These are phyloP conservation scores for Albifimbria verrucaria DNA, from an alignment of 2,329 filamentous ascomycete genomes.

Conservation along the genomic window DNA sequence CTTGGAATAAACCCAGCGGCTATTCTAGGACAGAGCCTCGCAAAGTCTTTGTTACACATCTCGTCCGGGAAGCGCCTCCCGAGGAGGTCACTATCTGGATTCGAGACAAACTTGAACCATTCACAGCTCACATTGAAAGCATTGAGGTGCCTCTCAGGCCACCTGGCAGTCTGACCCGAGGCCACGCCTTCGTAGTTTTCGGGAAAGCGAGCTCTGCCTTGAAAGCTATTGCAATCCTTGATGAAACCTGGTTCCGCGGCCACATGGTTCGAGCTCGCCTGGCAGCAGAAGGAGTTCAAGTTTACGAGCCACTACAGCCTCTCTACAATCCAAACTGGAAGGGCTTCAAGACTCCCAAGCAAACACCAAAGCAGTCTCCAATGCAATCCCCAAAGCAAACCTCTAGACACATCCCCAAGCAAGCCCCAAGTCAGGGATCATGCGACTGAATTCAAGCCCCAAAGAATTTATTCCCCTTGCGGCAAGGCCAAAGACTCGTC, in stretches of 20 bases:
- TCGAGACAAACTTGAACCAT: conserved; percentile 16
- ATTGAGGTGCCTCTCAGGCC: conserved; percentile 22
- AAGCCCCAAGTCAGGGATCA: too few species aligned
- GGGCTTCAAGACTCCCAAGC: too few species aligned
- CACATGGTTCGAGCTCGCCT: conserved; percentile 19
- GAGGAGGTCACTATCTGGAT: conserved; percentile 25
- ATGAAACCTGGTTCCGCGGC: conserved; percentile 21
- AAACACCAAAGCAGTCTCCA: too few species aligned
- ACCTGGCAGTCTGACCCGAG: conserved; percentile 18
- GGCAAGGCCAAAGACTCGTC: neutral
- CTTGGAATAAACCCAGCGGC: conserved; percentile 6
- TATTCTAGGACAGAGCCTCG: conserved; percentile 11
- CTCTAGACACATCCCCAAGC: too few species aligned
- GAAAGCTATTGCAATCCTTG: conserved; percentile 19
- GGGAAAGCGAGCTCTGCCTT: conserved; percentile 15
- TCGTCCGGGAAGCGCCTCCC: conserved; percentile 16
- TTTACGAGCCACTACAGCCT: conserved; percentile 1
- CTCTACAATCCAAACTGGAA: too few species aligned
- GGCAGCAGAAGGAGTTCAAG: conserved; percentile 13
- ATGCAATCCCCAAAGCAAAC: too few species aligned
- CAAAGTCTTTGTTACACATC: conserved; percentile 22
- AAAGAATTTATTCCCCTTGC: neutral
- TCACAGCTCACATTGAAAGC: conserved; percentile 13
- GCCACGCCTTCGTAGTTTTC: conserved; percentile 22
- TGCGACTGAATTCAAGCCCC: too few species aligned